phyloP scores from a whole-genome alignment of 2,329 filamentous ascomycete genomes.

The Diaporthe amygdali region DNA sequence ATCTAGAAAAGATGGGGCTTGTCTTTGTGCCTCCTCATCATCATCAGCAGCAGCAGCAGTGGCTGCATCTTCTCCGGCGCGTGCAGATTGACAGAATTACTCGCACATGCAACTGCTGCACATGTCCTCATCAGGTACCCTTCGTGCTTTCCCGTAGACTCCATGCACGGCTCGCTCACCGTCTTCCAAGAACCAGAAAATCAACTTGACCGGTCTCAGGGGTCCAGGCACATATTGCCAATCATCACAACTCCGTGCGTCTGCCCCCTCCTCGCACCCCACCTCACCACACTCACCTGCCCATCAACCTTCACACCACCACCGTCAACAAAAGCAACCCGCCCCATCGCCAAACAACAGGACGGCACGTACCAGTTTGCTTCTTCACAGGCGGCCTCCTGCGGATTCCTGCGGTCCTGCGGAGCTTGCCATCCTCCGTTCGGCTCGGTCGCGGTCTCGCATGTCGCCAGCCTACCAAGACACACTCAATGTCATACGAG shows the following conservation, averaged over 20 bases:
- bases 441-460: neutral
- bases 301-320: conserved; percentile 2
- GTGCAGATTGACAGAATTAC: neutral
- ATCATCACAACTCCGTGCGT: neutral
- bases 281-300: neutral
- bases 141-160: neutral
- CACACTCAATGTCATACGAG: neutral
- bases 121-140: neutral
- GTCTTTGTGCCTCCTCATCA: neutral
- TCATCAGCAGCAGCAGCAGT: neutral
- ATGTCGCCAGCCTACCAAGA: neutral
- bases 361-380: neutral
- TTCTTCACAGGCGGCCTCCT: no score
- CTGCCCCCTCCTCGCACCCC: neutral
- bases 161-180: neutral
- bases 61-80: no score
- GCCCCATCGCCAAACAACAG: neutral
- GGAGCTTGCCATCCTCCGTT: conserved; percentile 8
- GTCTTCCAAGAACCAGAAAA: neutral
- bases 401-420: neutral
- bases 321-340: neutral
- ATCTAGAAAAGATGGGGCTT: neutral
- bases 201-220: neutral
- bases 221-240: neutral
- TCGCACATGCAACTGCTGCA: neutral